Percentiles rank a stretch among this genome's conserved stretches.
These are phyloP conservation scores for Russula abietina DNA, from an alignment of 768 basidiomycete genomes.

Conservation along the genomic window DNA sequence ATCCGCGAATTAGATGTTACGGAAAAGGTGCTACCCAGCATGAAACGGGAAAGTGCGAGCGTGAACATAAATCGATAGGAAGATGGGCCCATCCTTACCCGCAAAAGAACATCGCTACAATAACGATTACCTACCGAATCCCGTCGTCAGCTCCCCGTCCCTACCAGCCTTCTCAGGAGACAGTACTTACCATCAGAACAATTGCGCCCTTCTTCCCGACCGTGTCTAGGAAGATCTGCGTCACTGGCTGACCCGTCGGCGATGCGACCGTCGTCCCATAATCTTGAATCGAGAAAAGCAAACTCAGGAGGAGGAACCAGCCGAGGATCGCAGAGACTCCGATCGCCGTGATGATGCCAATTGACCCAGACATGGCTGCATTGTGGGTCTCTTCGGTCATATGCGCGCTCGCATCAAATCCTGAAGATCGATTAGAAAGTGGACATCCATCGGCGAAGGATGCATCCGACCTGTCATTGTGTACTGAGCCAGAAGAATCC, in stretches of 20 bases:
- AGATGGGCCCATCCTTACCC: constrained; percentile 36
- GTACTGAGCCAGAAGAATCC: constrained; percentile 72
- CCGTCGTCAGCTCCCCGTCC: neutral
- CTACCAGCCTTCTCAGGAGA: neutral
- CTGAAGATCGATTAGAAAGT: constrained; percentile 30
- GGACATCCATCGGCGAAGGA: neutral
- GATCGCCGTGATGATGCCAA: constrained; percentile 66
- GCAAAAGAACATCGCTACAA: constrained; percentile 71
- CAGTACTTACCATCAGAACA: constrained; percentile 52
- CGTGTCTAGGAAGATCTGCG: constrained; percentile 73
- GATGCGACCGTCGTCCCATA: constrained; percentile 48
- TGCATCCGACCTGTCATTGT: constrained; percentile 53
- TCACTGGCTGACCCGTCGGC: constrained; percentile 60
- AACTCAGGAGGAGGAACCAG: constrained; percentile 66
- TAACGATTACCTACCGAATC: constrained; percentile 47
- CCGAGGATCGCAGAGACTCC: constrained; percentile 67
- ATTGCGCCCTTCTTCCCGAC: constrained; percentile 71
- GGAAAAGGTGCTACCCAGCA: constrained; percentile 53
- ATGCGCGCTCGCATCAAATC: constrained; percentile 70
- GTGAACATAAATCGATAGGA: neutral
- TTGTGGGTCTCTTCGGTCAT: constrained; percentile 77
- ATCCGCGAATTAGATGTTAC: constrained; percentile 74
- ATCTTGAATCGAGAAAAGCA: constrained; percentile 76
- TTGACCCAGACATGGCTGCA: constrained; percentile 52
- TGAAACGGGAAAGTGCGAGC: neutral